Conservation (phyloP, 192 early-diverging fungal genomes). For the Entophlyctis luteolus region DNA sequence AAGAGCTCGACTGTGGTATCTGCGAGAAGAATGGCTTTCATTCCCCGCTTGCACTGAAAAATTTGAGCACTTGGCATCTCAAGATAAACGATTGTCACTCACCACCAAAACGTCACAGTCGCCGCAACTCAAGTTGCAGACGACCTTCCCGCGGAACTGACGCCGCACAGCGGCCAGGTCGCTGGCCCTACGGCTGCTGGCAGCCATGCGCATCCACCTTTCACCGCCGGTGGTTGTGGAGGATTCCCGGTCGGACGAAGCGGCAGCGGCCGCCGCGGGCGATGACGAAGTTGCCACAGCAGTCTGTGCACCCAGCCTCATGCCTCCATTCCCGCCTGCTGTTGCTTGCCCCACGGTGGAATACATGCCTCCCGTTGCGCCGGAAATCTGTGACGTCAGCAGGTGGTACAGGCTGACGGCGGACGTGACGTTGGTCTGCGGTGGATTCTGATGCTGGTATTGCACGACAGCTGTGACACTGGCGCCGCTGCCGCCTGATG, state of each 20-base stretch:
- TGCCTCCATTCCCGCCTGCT: neutral
- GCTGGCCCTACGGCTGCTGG: slow-evolving; percentile 16
- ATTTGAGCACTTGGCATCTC: slow-evolving; percentile 47
- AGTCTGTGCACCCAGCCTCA: neutral
- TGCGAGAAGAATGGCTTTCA: slow-evolving; percentile 72
- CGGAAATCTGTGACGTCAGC: slow-evolving; percentile 15
- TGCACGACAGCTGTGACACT: neutral
- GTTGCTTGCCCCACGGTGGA: neutral
- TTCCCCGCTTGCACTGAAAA: slow-evolving; percentile 56
- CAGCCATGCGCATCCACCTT: slow-evolving; percentile 26
- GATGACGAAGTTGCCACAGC: neutral
- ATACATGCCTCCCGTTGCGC: neutral
- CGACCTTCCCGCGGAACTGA: slow-evolving; percentile 37
- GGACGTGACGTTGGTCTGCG: neutral
- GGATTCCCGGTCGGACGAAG: neutral
- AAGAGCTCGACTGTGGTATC: slow-evolving; percentile 66
- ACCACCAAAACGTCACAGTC: slow-evolving; percentile 32
- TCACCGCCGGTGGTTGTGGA: slow-evolving; percentile 14
- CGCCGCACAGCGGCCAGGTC: slow-evolving; percentile 22
- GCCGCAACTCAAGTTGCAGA: slow-evolving; percentile 33
- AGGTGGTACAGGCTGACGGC: slow-evolving; percentile 21
- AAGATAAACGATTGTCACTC: slow-evolving; percentile 2
- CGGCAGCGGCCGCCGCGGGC: neutral
- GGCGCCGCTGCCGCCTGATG: neutral
- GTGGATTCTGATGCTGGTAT: neutral